Conservation (phyloP, 805 yeast genomes). For the Candida gorgasii region DNA sequence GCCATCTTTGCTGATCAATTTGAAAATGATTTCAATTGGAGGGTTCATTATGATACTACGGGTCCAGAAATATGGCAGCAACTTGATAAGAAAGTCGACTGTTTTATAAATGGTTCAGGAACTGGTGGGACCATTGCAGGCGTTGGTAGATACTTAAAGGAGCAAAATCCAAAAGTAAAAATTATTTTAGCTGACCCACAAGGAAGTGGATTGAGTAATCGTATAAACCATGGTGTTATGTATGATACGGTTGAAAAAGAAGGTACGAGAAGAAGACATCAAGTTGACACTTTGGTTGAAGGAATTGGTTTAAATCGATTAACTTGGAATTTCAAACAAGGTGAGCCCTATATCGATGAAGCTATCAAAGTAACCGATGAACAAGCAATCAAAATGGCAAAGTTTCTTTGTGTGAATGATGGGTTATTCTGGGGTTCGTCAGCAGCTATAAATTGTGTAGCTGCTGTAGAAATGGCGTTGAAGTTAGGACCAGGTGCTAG, state of each 20-base stretch:
- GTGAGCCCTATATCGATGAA: constrained; percentile 70
- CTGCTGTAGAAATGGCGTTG: constrained; percentile 63
- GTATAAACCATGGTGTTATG: constrained; percentile 91
- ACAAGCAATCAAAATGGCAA: constrained; percentile 88
- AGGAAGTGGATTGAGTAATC: constrained; percentile 87
- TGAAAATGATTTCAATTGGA: constrained; percentile 91
- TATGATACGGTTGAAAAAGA: constrained; percentile 85
- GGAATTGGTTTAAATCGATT: constrained; percentile 91
- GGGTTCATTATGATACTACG: constrained; percentile 74
- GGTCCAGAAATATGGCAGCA: constrained; percentile 93
- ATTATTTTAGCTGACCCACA: constrained; percentile 90
- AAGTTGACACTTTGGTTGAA: constrained; percentile 91
- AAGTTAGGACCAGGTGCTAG: constrained; percentile 55
- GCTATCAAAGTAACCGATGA: constrained; percentile 77
- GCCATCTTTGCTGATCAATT: constrained; percentile 96
- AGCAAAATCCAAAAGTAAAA: constrained; percentile 49
- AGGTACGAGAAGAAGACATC: constrained; percentile 93
- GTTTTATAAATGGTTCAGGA: constrained; percentile 89
- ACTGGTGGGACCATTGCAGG: constrained; percentile 98
- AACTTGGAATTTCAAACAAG: constrained; percentile 76
- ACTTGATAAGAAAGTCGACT: constrained; percentile 63
- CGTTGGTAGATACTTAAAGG: constrained; percentile 74
- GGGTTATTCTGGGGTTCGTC: constrained; percentile 92
- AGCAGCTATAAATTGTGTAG: constrained; percentile 92
- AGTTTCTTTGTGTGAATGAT: constrained; percentile 73